phyloP scores from a whole-genome alignment of 2,329 filamentous ascomycete genomes.

The Alternaria solani region DNA sequence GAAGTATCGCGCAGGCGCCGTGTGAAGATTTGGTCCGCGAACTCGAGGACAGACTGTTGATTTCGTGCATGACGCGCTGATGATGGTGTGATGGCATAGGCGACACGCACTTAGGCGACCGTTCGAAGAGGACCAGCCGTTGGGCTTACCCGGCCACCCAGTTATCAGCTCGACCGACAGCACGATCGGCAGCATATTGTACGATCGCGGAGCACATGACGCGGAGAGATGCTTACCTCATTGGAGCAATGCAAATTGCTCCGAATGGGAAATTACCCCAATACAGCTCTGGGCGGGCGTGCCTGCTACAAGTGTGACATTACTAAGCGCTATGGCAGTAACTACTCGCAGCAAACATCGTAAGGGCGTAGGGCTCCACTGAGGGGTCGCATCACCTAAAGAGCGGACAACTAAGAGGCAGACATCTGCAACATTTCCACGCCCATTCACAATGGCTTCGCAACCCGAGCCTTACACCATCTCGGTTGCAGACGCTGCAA shows the following conservation, averaged over 20 bases:
- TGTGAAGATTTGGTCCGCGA: neutral
- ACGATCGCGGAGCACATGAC: neutral
- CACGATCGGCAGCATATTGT: neutral
- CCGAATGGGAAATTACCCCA: neutral
- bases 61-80: neutral
- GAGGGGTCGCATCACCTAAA: neutral
- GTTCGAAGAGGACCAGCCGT: neutral
- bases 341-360: neutral
- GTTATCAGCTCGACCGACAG: neutral
- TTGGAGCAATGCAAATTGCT: neutral
- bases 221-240: neutral
- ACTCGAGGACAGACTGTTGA: neutral
- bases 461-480: constrained; percentile 37
- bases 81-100: neutral
- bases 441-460: constrained; percentile 12
- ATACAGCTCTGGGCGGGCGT: neutral
- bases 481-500: constrained; percentile 51
- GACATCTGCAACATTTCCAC: neutral
- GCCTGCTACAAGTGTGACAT: neutral
- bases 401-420: neutral
- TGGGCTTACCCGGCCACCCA: neutral
- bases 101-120: neutral
- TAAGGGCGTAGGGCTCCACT: neutral
- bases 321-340: constrained; percentile 2
- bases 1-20: neutral